Evolutionary conservation across 192 early-diverging fungal genomes (phyloP).

Genomic region (Gryganskiella cystojenkinii): DNA sequence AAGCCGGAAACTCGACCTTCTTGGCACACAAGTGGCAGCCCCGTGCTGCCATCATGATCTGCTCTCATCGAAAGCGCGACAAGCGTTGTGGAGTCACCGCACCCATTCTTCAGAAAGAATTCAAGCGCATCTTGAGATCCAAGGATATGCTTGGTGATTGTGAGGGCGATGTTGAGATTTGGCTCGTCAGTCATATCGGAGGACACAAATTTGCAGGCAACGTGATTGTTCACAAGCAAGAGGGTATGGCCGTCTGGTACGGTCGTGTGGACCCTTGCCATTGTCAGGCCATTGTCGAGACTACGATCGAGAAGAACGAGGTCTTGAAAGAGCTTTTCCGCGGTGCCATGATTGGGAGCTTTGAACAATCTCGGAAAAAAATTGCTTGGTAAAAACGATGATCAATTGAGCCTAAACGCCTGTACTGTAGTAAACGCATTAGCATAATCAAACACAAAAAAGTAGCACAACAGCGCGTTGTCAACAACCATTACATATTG

Average conservation of each 20-base stretch:
- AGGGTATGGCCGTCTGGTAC: slow-evolving; percentile 68
- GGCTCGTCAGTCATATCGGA: slow-evolving; percentile 67
- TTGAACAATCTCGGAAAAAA: slow-evolving; percentile 39
- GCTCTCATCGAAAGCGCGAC: slow-evolving; percentile 67
- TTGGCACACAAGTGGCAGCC: slow-evolving; percentile 50
- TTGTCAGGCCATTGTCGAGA: slow-evolving; percentile 61
- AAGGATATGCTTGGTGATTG: slow-evolving; percentile 60
- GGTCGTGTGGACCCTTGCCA: slow-evolving; percentile 67
- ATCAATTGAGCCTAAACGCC: no score
- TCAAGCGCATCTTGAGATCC: slow-evolving; percentile 55
- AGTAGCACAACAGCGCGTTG: slow-evolving; percentile 60
- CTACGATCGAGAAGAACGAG: slow-evolving; percentile 57
- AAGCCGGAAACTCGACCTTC: slow-evolving; percentile 34
- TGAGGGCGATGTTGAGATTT: slow-evolving; percentile 58
- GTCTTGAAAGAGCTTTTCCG: slow-evolving; percentile 66
- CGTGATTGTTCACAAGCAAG: slow-evolving; percentile 60
- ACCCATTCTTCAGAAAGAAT: slow-evolving; percentile 61
- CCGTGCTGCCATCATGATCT: slow-evolving; percentile 61
- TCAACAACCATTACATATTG: no score
- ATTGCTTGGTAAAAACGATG: slow-evolving; percentile 33
- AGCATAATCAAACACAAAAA: no score
- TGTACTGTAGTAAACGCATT: no score
- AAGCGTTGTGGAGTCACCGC: slow-evolving; percentile 68
- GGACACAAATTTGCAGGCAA: slow-evolving; percentile 75
- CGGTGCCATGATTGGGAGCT: slow-evolving; percentile 64